phyloP scores from a whole-genome alignment of 31 red algal genomes.

The Endocladia muricata region DNA sequence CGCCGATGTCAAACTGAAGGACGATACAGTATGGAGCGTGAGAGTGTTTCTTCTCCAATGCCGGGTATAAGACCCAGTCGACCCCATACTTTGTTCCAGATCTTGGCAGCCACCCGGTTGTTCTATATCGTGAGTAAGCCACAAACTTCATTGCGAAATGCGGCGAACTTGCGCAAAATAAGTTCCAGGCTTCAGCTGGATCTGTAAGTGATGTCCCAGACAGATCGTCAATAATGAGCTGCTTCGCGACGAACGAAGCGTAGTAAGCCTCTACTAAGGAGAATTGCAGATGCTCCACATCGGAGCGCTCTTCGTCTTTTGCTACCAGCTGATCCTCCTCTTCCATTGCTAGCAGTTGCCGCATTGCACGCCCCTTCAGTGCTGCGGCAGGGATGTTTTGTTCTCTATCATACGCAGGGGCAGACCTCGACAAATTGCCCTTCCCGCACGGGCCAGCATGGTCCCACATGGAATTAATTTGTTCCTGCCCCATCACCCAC shows the following conservation, averaged over 20 bases:
- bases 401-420: conserved; percentile 34
- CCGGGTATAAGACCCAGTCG: conserved; percentile 90
- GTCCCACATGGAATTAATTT: too few species aligned
- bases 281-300: conserved; percentile 70
- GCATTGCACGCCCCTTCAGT: conserved; percentile 41
- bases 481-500: too few species aligned
- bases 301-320: neutral
- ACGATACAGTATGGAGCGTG: conserved; percentile 90
- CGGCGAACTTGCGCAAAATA: conserved; percentile 14
- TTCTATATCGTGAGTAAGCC: conserved; percentile 60
- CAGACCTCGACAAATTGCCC: conserved; percentile 66
- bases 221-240: conserved; percentile 9
- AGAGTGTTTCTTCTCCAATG: conserved; percentile 23
- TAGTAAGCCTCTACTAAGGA: conserved; percentile 62
- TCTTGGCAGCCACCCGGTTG: conserved; percentile 79
- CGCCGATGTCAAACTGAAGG: conserved; percentile 14
- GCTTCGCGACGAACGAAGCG: conserved; percentile 13
- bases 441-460: conserved; percentile 42
- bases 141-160: conserved; percentile 57
- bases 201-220: neutral
- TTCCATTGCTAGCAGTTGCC: conserved; percentile 39
- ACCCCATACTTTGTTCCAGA: conserved; percentile 91
- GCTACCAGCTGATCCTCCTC: neutral
- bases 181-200: conserved; percentile 9
- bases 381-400: conserved; percentile 1